Evolutionary conservation across 257 asterid genomes (phyloP).

Genomic region (Paraleonurus japonicus): DNA sequence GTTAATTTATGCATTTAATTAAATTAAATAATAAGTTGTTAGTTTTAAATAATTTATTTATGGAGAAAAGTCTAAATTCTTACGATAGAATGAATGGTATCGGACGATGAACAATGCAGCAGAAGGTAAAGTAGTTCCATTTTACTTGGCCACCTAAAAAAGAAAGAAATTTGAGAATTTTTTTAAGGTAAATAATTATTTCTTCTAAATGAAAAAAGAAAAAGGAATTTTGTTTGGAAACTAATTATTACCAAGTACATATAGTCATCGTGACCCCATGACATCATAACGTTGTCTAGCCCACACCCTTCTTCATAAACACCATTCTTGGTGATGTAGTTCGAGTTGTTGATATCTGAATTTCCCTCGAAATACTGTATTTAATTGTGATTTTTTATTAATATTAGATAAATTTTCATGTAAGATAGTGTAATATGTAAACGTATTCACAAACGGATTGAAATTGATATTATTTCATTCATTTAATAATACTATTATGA

Average conservation of each 20-base stretch:
- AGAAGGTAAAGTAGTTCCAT: conserved; percentile 51
- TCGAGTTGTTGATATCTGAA: conserved; percentile 34
- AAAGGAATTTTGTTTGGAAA: background rate
- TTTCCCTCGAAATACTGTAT: conserved; percentile 47
- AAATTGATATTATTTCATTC: too few species aligned
- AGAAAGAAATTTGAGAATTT: background rate
- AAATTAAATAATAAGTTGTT: too few species aligned
- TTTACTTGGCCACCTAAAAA: conserved; percentile 49
- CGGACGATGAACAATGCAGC: conserved; percentile 59
- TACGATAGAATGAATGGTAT: conserved; percentile 60
- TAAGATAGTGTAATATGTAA: too few species aligned
- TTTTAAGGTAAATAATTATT: background rate
- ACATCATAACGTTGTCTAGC: conserved; percentile 44
- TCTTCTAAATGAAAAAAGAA: background rate
- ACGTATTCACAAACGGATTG: too few species aligned
- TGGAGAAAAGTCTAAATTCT: conserved; percentile 5
- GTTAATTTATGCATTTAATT: background rate
- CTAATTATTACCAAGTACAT: conserved; percentile 45
- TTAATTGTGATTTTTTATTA: background rate
- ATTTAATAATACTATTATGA: too few species aligned
- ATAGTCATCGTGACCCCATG: conserved; percentile 59
- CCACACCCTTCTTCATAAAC: conserved; percentile 49
- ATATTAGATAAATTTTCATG: background rate
- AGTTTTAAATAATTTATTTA: too few species aligned
- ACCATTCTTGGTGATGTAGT: conserved; percentile 42